phyloP scores from a whole-genome alignment of 805 yeast genomes.

The Saccharomycopsis selenospora region DNA sequence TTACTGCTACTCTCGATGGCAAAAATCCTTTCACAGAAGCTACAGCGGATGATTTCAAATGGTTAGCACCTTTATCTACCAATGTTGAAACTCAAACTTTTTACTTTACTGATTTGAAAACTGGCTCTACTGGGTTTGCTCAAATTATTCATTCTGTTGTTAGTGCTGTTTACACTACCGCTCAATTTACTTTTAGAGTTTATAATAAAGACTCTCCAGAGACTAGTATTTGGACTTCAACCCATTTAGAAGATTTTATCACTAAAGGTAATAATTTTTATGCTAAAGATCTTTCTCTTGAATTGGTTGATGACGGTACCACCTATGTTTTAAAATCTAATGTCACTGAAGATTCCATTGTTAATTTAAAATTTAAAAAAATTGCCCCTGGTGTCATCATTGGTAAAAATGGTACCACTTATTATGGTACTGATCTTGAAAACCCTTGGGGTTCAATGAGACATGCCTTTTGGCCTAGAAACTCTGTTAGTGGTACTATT shows the following conservation, averaged over 20 bases:
- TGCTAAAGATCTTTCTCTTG: slow-evolving; percentile 67
- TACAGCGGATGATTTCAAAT: slow-evolving; percentile 59
- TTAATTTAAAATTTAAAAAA: slow-evolving; percentile 59
- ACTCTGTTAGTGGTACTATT: slow-evolving; percentile 59
- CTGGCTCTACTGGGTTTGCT: slow-evolving; percentile 75
- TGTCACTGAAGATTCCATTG: slow-evolving; percentile 61
- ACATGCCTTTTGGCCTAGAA: slow-evolving; percentile 95
- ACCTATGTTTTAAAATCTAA: slow-evolving; percentile 51
- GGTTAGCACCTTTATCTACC: slow-evolving; percentile 70
- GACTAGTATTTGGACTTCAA: slow-evolving; percentile 79
- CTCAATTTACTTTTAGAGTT: slow-evolving; percentile 88
- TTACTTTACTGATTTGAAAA: slow-evolving; percentile 60
- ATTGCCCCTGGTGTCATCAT: slow-evolving; percentile 78
- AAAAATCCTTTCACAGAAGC: slow-evolving; percentile 55
- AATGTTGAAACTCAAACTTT: slow-evolving; percentile 95
- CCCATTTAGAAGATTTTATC: slow-evolving; percentile 72
- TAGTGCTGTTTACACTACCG: slow-evolving; percentile 72
- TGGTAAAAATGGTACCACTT: slow-evolving; percentile 80
- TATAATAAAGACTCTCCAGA: slow-evolving; percentile 47
- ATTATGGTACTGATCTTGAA: slow-evolving; percentile 74
- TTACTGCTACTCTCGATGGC: slow-evolving; percentile 51
- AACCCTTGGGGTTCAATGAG: slow-evolving; percentile 98
- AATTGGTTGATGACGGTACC: slow-evolving; percentile 45
- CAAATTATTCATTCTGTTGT: slow-evolving; percentile 93
- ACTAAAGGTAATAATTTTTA: slow-evolving; percentile 69